Percentiles rank a stretch among this genome's conserved stretches.
phyloP scores from a whole-genome alignment of 441 rosid species.

The Capsella rubella region DNA sequence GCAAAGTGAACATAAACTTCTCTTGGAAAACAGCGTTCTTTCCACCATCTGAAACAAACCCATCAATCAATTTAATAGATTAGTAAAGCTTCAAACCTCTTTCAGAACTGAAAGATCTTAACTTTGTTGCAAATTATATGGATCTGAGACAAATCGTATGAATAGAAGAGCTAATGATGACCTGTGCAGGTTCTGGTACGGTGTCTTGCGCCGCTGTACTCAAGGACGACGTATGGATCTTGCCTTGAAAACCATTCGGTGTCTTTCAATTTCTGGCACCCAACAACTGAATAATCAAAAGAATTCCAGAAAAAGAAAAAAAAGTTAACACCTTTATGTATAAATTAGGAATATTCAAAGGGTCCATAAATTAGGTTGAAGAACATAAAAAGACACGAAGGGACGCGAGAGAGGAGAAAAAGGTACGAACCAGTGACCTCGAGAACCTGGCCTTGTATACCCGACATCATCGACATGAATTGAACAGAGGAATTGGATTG shows the following conservation, averaged over 20 bases:
- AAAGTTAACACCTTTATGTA: neutral
- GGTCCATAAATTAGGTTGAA: neutral
- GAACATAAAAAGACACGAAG: neutral
- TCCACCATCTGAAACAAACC: conserved; percentile 71
- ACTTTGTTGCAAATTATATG: neutral
- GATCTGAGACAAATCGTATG: conserved; percentile 29
- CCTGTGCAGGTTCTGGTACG: conserved; percentile 92
- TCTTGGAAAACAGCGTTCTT: conserved; percentile 87
- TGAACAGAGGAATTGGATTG: neutral
- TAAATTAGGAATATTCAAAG: conserved; percentile 1
- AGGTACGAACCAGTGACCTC: conserved; percentile 74
- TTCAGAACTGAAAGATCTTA: neutral
- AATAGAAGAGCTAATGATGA: neutral
- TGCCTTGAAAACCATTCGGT: conserved; percentile 95
- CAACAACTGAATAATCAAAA: conserved; percentile 62
- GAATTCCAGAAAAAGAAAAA: conserved; percentile 15
- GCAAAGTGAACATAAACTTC: conserved; percentile 74
- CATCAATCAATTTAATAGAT: neutral
- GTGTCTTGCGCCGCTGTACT: conserved; percentile 66
- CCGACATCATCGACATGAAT: conserved; percentile 47
- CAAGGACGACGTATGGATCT: conserved; percentile 85
- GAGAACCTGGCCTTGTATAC: conserved; percentile 82
- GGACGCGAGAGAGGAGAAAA: neutral
- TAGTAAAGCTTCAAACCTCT: neutral
- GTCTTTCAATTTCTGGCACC: conserved; percentile 81